Evolutionary conservation across 352 stramenopile genomes (phyloP), one percentile per base, ranked within the genome.

Genomic region (Vaucheria bursata): DNA sequence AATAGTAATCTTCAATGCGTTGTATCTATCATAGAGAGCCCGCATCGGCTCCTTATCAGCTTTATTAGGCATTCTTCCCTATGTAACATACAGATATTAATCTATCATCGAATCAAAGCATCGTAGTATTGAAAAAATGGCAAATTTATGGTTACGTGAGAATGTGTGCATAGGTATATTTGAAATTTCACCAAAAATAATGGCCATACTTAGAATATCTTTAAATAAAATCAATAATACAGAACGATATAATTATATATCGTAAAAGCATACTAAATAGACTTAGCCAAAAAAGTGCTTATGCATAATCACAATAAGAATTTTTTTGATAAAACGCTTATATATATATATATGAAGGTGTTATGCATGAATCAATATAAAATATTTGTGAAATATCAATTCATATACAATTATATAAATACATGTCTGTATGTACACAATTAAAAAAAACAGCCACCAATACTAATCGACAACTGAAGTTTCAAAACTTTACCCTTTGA

Each of bases 41-140:
- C 89, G 83, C 75, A 93, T 93, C 29, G 89, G 88, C 79, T 93
- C 89, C 79, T 93, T 93, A 53, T 93, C 89, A 34, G 83, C 84
- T 81, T 92, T 92, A 3, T 87, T 86, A 0, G 89, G 89, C 87
- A 72, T 36, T 8, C 65, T 29, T 34, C 65, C 65, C 65, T 72
- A 35, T 31, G 39, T 50, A 12, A 50, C 39, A 12, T 5, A 12
- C 12, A 12, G 12, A 12, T 50, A 50, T 12, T 50, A 12, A 50
- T 50, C 5, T 12, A 50, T 12, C 39, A 12, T 50, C 12, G 39
- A 12, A 12, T 50, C 12, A 50, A 50, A 12, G 5, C 5, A 50
- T 12, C 5, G 5, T 50, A 50, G 39, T 50, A 12, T 12, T 12
- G 5, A 12, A 5, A 50, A 50, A 5, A 50, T 12, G 12, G 39